Evolutionary conservation across 2,329 filamentous ascomycete genomes (phyloP).

Genomic region (Alternaria panax): DNA sequence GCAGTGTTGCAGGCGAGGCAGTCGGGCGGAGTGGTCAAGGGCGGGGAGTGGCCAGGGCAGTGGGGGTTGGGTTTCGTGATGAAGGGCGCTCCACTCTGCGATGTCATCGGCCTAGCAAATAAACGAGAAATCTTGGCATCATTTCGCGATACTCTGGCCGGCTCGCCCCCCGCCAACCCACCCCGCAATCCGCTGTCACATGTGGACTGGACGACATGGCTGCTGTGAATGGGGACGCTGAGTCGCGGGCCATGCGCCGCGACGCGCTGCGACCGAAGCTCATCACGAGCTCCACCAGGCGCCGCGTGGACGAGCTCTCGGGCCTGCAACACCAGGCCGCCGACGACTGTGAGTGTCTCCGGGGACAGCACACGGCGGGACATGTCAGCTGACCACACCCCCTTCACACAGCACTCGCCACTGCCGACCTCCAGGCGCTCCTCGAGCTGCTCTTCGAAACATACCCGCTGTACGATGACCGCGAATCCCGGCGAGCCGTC

Average conservation of each 20-base stretch:
- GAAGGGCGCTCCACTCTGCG: constrained; percentile 25
- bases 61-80: constrained; percentile 9
- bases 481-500: constrained; percentile 81
- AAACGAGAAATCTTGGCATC: constrained; percentile 31
- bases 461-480: constrained; percentile 85
- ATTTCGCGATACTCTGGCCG: constrained; percentile 19
- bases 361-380: neutral
- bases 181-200: constrained; percentile 33
- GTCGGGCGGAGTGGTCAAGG: constrained; percentile 4
- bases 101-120: constrained; percentile 27
- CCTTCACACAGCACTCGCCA: constrained; percentile 48
- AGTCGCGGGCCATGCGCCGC: constrained; percentile 42
- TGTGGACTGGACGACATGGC: constrained; percentile 48
- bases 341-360: constrained; percentile 51
- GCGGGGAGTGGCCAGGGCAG: constrained; percentile 11
- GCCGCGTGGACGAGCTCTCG: constrained; percentile 55
- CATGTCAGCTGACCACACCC: constrained; percentile 20
- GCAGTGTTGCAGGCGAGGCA: constrained; percentile 13
- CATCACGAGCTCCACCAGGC: constrained; percentile 59
- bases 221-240: constrained; percentile 47
- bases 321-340: constrained; percentile 54
- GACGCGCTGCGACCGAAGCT: constrained; percentile 51
- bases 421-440: constrained; percentile 59
- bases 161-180: constrained; percentile 34
- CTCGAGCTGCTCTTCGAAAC: constrained; percentile 83